phyloP scores from a whole-genome alignment of 371 early-diverging fungal genomes.

The Lichtheimia ornata region DNA sequence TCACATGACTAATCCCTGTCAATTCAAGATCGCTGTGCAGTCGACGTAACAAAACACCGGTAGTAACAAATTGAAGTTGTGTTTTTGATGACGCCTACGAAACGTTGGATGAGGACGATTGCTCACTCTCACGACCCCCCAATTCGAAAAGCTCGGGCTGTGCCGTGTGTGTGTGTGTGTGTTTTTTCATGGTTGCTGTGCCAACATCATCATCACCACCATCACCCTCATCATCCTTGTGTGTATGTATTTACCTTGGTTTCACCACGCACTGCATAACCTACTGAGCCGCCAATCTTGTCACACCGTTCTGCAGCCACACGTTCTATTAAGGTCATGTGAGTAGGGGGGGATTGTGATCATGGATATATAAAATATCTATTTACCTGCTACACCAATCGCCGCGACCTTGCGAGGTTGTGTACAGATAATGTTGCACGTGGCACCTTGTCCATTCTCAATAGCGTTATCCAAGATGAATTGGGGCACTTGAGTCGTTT shows the following conservation, averaged over 20 bases:
- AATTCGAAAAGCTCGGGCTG: neutral
- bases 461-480: conserved; percentile 81
- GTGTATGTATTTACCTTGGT: conserved; percentile 35
- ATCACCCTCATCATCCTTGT: neutral
- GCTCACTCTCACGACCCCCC: neutral
- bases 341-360: too few relatives aligned
- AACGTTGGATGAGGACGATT: neutral
- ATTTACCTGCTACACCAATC: conserved; percentile 74
- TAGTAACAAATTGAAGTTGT: conserved; percentile 81
- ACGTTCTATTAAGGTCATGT: conserved; percentile 42
- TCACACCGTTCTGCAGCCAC: conserved; percentile 72
- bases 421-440: conserved; percentile 83
- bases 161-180: neutral
- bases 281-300: conserved; percentile 54
- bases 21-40: conserved; percentile 72
- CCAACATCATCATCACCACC: too few relatives aligned
- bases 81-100: conserved; percentile 52
- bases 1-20: conserved; percentile 64
- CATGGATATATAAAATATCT: neutral
- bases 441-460: conserved; percentile 43
- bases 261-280: conserved; percentile 66
- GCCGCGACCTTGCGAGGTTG: conserved; percentile 95
- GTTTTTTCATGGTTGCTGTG: neutral
- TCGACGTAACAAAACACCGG: conserved; percentile 81
- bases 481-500: conserved; percentile 90